Evolutionary conservation across 1,284 basidiomycete species (phyloP), one percentile per base, ranked within the genome.

Genomic region (Ceratobasidium sp.): DNA sequence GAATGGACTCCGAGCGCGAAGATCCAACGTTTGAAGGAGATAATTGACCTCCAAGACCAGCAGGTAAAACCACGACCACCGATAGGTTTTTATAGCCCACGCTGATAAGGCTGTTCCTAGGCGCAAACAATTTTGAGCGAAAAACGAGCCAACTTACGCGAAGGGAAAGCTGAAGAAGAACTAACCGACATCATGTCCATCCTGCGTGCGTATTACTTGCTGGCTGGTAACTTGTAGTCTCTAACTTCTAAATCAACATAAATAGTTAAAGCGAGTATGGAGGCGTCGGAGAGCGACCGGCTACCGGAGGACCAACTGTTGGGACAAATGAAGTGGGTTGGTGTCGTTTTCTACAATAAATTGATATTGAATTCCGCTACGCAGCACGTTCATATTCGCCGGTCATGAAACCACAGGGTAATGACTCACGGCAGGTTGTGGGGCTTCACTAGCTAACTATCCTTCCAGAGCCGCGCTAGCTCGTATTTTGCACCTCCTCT

Each of bases 271-370:
- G 36, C 54, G 19, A 71, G 57, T n/a, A 22, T n/a, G 22, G 44
- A 47, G 29, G 53, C 66, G 24, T 7, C 53, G 14, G 54, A 59
- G 31, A n/a, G 36, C 6, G 54, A 57, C 15, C 8, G 27, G 14
- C 29, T 71, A 19, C 54, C 53, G 19, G 54, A 71, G 14, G 44
- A 71, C 15, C 54, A 71, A 17, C 14, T 71, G n/a, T 27, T 71
- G 15, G 66, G 54, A n/a, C 66, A 71, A 45, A 71, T 71, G 22
- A 71, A 71, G 66, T 71, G 47, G 17, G 44, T 48, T 36, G 17
- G 44, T 27, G n/a, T 14, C 5, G n/a, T 15, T 4, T 45, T 24
- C 1, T 45, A 44, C 6, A n/a, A n/a, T 14, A 45, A 4, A 27
- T 11, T 11, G 11, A 15, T 62, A 47, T 45, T 14, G 11, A 41